Percentiles rank a stretch among this genome's conserved stretches.
Evolutionary conservation across 805 yeast species (phyloP).

Genomic region (Wickerhamiella occidentalis): DNA sequence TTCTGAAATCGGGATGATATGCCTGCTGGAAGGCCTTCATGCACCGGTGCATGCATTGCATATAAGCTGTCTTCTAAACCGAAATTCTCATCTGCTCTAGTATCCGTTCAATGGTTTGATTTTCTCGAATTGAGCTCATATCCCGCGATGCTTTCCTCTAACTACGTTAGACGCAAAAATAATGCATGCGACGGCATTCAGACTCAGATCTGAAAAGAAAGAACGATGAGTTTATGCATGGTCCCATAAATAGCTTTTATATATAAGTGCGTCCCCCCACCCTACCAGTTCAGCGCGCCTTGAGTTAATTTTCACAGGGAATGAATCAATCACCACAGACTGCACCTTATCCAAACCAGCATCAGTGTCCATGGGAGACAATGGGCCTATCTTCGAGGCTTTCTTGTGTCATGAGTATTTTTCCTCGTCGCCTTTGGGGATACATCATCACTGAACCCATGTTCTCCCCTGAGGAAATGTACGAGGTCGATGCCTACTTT

Average conservation of each 20-base stretch:
- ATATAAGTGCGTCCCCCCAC: background rate
- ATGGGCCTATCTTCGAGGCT: conserved; percentile 4
- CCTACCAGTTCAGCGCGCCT: too few species aligned
- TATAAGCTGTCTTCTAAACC: background rate
- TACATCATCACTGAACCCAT: conserved; percentile 4
- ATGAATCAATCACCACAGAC: background rate
- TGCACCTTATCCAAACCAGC: background rate
- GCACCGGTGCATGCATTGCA: conserved; percentile 8
- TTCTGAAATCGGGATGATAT: background rate
- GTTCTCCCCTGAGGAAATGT: conserved; percentile 7
- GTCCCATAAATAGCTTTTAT: background rate
- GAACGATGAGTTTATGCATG: background rate
- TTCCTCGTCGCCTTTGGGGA: conserved; percentile 7
- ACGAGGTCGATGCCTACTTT: conserved; percentile 7
- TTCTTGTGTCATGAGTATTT: conserved; percentile 6
- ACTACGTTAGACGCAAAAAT: background rate
- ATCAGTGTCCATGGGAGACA: conserved; percentile 5
- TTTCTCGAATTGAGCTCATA: too few species aligned
- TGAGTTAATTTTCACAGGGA: background rate
- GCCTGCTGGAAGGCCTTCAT: background rate
- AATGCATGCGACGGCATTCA: background rate
- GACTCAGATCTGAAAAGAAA: background rate
- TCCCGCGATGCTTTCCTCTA: too few species aligned
- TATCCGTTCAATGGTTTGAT: too few species aligned
- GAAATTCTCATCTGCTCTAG: too few species aligned